phyloP scores from a whole-genome alignment of 78 protist genomes.

The Dictyostelium purpureum region DNA sequence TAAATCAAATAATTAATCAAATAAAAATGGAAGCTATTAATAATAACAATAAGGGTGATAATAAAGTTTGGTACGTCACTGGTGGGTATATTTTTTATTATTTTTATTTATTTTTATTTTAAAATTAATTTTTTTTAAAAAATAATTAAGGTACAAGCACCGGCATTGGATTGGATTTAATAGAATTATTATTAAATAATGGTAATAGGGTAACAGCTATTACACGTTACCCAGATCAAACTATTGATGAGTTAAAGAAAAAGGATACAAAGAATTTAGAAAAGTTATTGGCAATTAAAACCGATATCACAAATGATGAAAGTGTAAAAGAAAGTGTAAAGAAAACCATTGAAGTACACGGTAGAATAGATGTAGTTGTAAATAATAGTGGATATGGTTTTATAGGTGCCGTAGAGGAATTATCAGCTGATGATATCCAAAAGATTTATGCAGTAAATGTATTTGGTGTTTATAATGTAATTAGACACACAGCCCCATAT shows the following conservation, averaged over 20 bases:
- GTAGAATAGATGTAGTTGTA: slow-evolving; percentile 3
- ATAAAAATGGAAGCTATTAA: not conserved
- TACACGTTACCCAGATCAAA: not conserved
- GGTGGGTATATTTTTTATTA: too few species aligned
- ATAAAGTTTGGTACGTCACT: slow-evolving; percentile 33
- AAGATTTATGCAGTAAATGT: slow-evolving; percentile 36
- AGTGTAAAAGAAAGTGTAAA: not conserved
- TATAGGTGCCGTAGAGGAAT: slow-evolving; percentile 16
- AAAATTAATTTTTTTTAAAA: too few species aligned
- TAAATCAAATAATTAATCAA: not conserved
- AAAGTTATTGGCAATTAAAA: not conserved
- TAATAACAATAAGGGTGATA: not conserved
- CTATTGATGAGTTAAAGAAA: not conserved
- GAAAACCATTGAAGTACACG: not conserved
- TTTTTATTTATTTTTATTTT: too few species aligned
- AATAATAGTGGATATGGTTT: not conserved
- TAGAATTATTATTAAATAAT: not conserved
- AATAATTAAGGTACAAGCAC: slow-evolving; percentile 19
- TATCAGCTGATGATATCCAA: not conserved
- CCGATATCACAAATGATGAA: not conserved
- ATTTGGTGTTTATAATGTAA: slow-evolving; percentile 36
- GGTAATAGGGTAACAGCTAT: slow-evolving; percentile 26
- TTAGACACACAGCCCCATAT: not conserved
- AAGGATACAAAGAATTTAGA: too few species aligned
- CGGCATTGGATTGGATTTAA: slow-evolving; percentile 13